Base-by-base conservation (phyloP, 192 early-diverging fungal species). In the Gonapodya prolifera region DNA sequence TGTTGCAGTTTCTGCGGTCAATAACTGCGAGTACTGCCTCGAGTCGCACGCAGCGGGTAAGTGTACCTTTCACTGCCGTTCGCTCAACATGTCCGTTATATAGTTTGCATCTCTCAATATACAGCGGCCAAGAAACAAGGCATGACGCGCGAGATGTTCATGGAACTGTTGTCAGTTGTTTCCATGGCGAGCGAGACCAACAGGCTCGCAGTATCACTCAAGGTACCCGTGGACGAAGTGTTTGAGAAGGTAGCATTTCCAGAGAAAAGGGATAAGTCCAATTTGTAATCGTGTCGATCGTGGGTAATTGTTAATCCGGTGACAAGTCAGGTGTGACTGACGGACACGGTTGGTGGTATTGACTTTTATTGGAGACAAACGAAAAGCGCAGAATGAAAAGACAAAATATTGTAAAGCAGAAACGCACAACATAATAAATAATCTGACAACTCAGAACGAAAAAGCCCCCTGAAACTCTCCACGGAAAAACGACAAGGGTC, bases 121-220 rank as follows among this genome's bases (percentile, higher is more conserved):
- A 32, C 71, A 18, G 71, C 71, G 16, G 71, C 71, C 71, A 73
- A 73, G 31, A 73, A 73, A 29, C 32, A 30, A 29, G 71, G 71
- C 13, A 73, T 73, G 71, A 73, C 71, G 18, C 28, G 8, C 13
- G 71, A 2, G 2, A 73, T 73, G 71, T 73, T 73, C 71, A 73
- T 73, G 71, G 71, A 73, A 32, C 71, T 73, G 2, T 13, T 18
- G 8, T 18, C 71, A 13, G 31, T 73, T 32, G 71, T 73, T 2
- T 2, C 71, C 2, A 73, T 73, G 71, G 71, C 71, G 8, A 73
- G 32, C 71, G 71, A 73, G 31, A 73, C 71, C 28, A 73, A 73
- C 29, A 2, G 71, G 18, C 71, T 73, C 31, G 71, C 71, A 18
- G 29, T 29, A 13, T 18, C 71, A 32, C 71, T 73, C 71, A 73